Evolutionary conservation across 2,329 filamentous ascomycete species (phyloP).

Genomic region (Fusarium udum): DNA sequence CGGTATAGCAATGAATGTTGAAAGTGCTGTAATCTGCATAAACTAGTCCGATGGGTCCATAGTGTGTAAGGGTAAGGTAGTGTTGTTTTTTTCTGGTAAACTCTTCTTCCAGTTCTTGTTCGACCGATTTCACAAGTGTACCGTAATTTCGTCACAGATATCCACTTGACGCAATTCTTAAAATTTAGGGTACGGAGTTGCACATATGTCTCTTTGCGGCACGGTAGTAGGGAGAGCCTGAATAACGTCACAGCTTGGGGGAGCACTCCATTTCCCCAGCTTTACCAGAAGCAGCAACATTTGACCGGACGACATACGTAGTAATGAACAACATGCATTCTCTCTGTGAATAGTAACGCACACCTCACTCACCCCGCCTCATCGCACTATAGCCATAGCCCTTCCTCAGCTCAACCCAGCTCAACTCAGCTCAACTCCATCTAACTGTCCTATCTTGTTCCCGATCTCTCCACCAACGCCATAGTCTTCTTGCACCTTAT

Average conservation of each 20-base stretch:
- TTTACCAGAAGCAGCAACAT: constrained; percentile 19
- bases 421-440: neutral
- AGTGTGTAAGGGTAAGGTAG: neutral
- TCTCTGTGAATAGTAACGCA: neutral
- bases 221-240: constrained; percentile 1
- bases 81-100: neutral
- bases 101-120: neutral
- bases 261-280: neutral
- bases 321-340: neutral
- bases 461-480: constrained; percentile 17
- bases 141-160: constrained; percentile 5
- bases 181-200: neutral
- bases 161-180: constrained; percentile 24
- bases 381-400: neutral
- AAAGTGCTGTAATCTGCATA: neutral
- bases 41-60: neutral
- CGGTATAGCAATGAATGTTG: neutral
- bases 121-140: neutral
- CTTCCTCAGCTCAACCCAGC: neutral
- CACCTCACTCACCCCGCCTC: neutral
- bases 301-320: neutral
- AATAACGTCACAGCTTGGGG: constrained; percentile 24
- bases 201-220: constrained; percentile 10
- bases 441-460: neutral
- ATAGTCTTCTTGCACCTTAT: neutral